phyloP scores from a whole-genome alignment of 495 filamentous ascomycete species.

The Talaromyces proteolyticus region DNA sequence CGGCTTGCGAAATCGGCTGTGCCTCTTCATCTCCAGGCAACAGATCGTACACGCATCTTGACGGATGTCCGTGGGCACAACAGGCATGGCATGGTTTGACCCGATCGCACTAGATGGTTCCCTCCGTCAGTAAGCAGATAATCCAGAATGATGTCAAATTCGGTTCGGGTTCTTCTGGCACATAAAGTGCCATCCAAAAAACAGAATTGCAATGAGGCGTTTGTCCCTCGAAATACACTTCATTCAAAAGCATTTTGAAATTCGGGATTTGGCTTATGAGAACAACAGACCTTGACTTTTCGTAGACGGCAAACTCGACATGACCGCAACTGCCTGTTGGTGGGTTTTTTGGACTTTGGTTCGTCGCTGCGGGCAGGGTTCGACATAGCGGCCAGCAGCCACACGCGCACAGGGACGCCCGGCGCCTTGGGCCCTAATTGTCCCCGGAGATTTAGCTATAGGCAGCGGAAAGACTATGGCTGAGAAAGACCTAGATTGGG shows the following conservation, averaged over 20 bases:
- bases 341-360: conserved; percentile 13
- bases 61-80: conserved; percentile 41
- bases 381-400: conserved; percentile 7
- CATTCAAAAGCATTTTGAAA: neutral
- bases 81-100: conserved; percentile 42
- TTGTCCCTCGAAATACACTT: neutral
- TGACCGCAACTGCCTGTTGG: conserved; percentile 34
- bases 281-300: conserved; percentile 37
- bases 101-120: conserved; percentile 31
- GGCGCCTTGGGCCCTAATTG: neutral
- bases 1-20: conserved; percentile 33
- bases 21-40: conserved; percentile 27
- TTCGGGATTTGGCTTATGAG: no score
- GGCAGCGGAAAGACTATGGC: neutral
- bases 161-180: neutral
- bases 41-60: conserved; percentile 35
- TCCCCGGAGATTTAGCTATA: neutral
- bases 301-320: conserved; percentile 39
- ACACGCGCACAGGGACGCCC: conserved; percentile 3
- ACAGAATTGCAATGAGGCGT: neutral
- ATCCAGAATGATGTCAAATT: neutral
- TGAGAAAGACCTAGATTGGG: neutral
- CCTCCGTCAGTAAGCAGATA: neutral
- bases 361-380: conserved; percentile 3
- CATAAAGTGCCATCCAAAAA: neutral